These are phyloP conservation scores for Saccharomycopsis sp. DNA, from an alignment of 805 yeast genomes.

Conservation along the genomic window DNA sequence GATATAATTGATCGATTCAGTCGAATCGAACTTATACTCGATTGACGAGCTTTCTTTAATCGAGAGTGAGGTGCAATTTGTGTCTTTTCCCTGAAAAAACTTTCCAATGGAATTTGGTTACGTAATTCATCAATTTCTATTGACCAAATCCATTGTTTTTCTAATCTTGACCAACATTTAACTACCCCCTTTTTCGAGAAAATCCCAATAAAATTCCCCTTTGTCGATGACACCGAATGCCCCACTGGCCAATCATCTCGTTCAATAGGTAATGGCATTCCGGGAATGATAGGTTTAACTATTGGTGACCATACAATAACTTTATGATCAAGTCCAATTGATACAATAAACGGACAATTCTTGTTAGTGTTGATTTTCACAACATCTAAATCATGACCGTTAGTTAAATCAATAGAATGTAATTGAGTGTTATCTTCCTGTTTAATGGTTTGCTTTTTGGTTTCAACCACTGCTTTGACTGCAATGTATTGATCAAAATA, in stretches of 20 bases:
- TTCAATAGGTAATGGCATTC: conserved; percentile 36
- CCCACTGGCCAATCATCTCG: conserved; percentile 56
- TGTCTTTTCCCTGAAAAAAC: conserved; percentile 55
- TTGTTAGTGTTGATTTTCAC: conserved; percentile 52
- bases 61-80: no score
- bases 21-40: not conserved
- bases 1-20: no score
- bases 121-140: conserved; percentile 33
- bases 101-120: conserved; percentile 38
- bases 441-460: not conserved
- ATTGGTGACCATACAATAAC: conserved; percentile 71
- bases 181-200: conserved; percentile 46
- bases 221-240: conserved; percentile 46
- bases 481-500: conserved; percentile 22
- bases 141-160: conserved; percentile 54
- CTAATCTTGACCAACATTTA: conserved; percentile 53
- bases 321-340: conserved; percentile 68
- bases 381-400: conserved; percentile 57
- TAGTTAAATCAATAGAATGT: conserved; percentile 25
- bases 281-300: conserved; percentile 38
- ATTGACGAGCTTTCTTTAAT: conserved; percentile 7
- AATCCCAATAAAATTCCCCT: conserved; percentile 52
- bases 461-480: no score
- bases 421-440: not conserved
- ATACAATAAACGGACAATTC: conserved; percentile 55